These are phyloP conservation scores for Penicillium cinerascens DNA, from an alignment of 495 filamentous ascomycete species.

Conservation along the genomic window DNA sequence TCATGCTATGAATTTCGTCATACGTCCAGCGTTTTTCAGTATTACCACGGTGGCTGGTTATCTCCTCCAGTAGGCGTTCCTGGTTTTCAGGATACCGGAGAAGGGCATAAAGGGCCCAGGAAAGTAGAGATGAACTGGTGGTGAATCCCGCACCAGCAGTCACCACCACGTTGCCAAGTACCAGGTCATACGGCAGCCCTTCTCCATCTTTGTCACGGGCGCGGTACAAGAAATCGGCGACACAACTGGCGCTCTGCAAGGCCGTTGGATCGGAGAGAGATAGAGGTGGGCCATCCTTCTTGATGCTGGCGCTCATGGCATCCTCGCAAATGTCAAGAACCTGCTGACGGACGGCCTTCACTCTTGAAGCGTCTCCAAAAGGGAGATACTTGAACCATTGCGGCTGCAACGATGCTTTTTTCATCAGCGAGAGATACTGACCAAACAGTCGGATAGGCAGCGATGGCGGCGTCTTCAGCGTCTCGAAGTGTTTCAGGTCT, in stretches of 20 bases:
- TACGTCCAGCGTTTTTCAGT: conserved; percentile 27
- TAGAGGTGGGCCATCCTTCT: too few species aligned
- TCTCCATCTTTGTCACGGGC: conserved; percentile 49
- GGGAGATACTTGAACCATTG: conserved; percentile 50
- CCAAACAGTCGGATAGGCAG: conserved; percentile 37
- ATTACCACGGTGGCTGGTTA: conserved; percentile 18
- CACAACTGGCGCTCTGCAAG: conserved; percentile 40
- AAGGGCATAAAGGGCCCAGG: conserved; percentile 52
- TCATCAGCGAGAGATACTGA: conserved; percentile 43
- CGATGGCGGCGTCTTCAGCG: conserved; percentile 37
- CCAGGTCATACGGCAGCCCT: conserved; percentile 39
- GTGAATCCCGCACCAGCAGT: conserved; percentile 54
- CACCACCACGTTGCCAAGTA: conserved; percentile 31
- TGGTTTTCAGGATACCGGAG: conserved; percentile 49
- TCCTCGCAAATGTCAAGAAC: conserved; percentile 28
- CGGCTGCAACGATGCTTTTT: conserved; percentile 43
- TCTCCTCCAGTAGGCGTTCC: conserved; percentile 49
- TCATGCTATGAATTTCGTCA: conserved; percentile 40
- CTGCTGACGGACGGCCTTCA: conserved; percentile 25
- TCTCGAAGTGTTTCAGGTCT: conserved; percentile 49
- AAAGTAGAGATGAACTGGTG: conserved; percentile 49
- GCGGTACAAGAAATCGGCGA: conserved; percentile 46
- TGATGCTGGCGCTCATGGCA: conserved; percentile 32
- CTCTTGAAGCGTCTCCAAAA: conserved; percentile 45
- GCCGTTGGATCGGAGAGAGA: conserved; percentile 15